Percentiles rank a stretch among this genome's conserved stretches.
These are phyloP conservation scores for Dictyostelium capitatum DNA, from an alignment of 78 protist species.

Conservation along the genomic window DNA sequence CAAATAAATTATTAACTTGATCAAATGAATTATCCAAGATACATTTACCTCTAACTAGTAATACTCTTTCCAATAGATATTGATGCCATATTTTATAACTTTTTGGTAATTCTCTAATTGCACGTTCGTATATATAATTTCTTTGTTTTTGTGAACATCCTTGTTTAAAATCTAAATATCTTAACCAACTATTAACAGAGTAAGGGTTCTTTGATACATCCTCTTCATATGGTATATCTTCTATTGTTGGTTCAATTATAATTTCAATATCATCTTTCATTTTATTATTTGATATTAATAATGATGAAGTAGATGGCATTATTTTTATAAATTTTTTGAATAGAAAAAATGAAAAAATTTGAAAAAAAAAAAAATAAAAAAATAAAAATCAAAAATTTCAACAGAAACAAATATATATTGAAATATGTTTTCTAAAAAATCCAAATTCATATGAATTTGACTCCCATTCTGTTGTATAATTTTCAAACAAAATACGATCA, in stretches of 20 bases:
- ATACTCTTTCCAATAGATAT: slow-evolving; percentile 84
- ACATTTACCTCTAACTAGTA: slow-evolving; percentile 51
- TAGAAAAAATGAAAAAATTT: not conserved
- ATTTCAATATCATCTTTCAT: not conserved
- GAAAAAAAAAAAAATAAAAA: not conserved
- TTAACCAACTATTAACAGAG: slow-evolving; percentile 80
- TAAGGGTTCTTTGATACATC: slow-evolving; percentile 85
- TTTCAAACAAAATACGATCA: too few relatives aligned
- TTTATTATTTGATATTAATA: not conserved
- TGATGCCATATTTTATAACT: slow-evolving; percentile 96
- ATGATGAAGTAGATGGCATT: not conserved
- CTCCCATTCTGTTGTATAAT: too few relatives aligned
- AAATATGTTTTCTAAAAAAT: too few relatives aligned
- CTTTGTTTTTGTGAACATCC: slow-evolving; percentile 37
- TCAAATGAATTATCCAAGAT: slow-evolving; percentile 87
- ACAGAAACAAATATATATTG: not conserved
- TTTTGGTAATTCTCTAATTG: slow-evolving; percentile 89
- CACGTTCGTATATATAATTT: slow-evolving; percentile 93
- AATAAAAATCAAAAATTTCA: not conserved
- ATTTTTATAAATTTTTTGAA: not conserved
- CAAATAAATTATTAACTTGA: slow-evolving; percentile 84
- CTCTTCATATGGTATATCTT: slow-evolving; percentile 87
- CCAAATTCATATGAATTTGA: too few relatives aligned
- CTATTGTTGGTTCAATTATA: slow-evolving; percentile 26
- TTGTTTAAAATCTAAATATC: slow-evolving; percentile 85